Evolutionary conservation across 768 basidiomycete species (phyloP).

Genomic region (Auricularia sp.): DNA sequence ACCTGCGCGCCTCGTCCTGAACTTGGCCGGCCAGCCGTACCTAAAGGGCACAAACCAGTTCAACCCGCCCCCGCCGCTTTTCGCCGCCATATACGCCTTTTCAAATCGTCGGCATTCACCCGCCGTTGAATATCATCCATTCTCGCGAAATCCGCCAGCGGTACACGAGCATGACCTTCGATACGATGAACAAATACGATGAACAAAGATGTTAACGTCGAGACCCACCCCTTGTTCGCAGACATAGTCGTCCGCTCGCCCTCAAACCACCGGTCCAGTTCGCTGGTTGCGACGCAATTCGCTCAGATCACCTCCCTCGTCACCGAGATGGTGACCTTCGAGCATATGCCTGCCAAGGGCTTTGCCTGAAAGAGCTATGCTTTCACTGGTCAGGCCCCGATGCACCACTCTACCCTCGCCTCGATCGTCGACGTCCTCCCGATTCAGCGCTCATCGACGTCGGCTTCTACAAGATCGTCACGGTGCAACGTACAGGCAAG

Average conservation of each 20-base stretch:
- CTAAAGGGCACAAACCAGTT: constrained; percentile 99
- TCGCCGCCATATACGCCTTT: constrained; percentile 89
- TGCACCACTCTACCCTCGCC: constrained; percentile 96
- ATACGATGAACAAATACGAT: constrained; percentile 51
- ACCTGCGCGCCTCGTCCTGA: constrained; percentile 95
- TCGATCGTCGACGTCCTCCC: constrained; percentile 96
- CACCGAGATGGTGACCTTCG: constrained; percentile 96
- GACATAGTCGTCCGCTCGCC: constrained; percentile 93
- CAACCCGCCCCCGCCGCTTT: constrained; percentile 76
- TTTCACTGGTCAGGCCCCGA: constrained; percentile 96
- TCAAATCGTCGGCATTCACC: constrained; percentile 99
- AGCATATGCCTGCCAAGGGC: constrained; percentile 95
- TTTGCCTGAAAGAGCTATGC: constrained; percentile 86
- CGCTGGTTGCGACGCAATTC: constrained; percentile 96
- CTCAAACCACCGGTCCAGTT: constrained; percentile 89
- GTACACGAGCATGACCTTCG: constrained; percentile 99
- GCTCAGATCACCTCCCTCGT: constrained; percentile 97
- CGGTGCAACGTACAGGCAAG: constrained; percentile 98
- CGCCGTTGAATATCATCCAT: constrained; percentile 95
- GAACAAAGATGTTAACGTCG: constrained; percentile 86
- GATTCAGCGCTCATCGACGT: constrained; percentile 96
- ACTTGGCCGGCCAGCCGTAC: constrained; percentile 94
- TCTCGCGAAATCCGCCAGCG: constrained; percentile 96
- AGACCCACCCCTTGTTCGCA: constrained; percentile 90
- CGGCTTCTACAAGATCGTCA: constrained; percentile 99